These are phyloP conservation scores for Daedaleopsis sinensis DNA, from an alignment of 768 basidiomycete species.

Conservation along the genomic window DNA sequence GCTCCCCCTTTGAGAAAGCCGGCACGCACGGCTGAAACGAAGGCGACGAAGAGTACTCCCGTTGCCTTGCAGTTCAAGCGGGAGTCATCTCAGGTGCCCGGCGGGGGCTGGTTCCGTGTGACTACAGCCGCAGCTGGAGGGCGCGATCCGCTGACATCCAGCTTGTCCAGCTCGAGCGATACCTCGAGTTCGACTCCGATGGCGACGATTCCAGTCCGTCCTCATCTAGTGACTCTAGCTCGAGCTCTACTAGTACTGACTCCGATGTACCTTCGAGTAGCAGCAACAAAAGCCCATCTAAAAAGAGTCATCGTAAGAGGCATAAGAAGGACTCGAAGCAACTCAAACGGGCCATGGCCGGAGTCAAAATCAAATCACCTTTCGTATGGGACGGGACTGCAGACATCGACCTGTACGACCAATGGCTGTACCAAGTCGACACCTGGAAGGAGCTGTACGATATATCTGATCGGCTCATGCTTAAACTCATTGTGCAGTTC, in stretches of 20 bases:
- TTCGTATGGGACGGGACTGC: conserved; percentile 19
- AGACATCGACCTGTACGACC: conserved; percentile 23
- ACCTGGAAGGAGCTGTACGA: conserved; percentile 19
- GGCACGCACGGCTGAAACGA: too few relatives aligned
- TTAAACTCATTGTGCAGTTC: conserved; percentile 22
- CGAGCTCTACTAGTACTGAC: neutral
- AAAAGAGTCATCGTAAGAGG: neutral
- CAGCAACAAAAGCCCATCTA: neutral
- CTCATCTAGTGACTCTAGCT: too few relatives aligned
- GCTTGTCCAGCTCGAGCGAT: neutral
- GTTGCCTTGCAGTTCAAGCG: conserved; percentile 1
- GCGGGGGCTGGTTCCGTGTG: neutral
- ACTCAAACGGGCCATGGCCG: conserved; percentile 4
- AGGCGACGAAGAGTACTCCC: too few relatives aligned
- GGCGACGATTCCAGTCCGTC: too few relatives aligned
- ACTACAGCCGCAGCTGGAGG: neutral
- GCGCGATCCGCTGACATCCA: too few relatives aligned
- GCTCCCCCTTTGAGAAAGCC: too few relatives aligned
- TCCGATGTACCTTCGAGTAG: too few relatives aligned
- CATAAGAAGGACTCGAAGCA: conserved; percentile 1
- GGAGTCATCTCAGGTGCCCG: neutral
- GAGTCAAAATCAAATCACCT: conserved; percentile 17
- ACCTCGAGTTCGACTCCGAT: neutral
- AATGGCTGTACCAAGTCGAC: conserved; percentile 15
- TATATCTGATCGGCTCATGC: conserved; percentile 2